Conservation (phyloP, 176 grass and related monocot genomes). For the Triticum turgidum region DNA sequence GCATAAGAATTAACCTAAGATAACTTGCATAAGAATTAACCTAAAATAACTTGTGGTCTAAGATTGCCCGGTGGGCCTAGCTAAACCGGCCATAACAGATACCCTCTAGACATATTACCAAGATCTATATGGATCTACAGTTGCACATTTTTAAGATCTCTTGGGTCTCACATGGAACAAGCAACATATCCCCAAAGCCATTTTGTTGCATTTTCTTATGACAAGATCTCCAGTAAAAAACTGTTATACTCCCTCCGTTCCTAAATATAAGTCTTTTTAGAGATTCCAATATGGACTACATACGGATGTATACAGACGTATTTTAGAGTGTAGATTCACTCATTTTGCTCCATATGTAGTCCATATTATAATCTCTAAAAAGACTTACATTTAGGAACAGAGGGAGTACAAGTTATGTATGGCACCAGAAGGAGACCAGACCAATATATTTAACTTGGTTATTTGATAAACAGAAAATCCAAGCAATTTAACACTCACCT, state of each 20-base stretch:
- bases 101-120: background rate
- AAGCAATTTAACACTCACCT: constrained; percentile 37
- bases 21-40: too few relatives aligned
- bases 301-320: too few relatives aligned
- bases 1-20: too few relatives aligned
- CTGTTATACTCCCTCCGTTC: background rate
- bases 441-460: background rate
- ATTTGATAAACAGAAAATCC: background rate
- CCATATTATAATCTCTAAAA: too few relatives aligned
- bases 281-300: too few relatives aligned
- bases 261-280: too few relatives aligned
- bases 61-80: too few relatives aligned
- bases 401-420: background rate
- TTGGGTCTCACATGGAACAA: background rate
- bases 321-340: too few relatives aligned
- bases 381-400: too few relatives aligned
- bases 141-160: background rate
- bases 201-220: constrained; percentile 5
- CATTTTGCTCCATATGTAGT: too few relatives aligned
- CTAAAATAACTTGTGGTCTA: too few relatives aligned
- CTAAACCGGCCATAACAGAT: too few relatives aligned
- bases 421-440: background rate
- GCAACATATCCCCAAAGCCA: background rate
- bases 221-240: background rate
- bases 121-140: background rate